Percentiles rank a stretch among this genome's conserved stretches.
These are phyloP conservation scores for Hsuehochloa calcarea DNA, from an alignment of 176 grass and related monocot genomes.

Conservation along the genomic window DNA sequence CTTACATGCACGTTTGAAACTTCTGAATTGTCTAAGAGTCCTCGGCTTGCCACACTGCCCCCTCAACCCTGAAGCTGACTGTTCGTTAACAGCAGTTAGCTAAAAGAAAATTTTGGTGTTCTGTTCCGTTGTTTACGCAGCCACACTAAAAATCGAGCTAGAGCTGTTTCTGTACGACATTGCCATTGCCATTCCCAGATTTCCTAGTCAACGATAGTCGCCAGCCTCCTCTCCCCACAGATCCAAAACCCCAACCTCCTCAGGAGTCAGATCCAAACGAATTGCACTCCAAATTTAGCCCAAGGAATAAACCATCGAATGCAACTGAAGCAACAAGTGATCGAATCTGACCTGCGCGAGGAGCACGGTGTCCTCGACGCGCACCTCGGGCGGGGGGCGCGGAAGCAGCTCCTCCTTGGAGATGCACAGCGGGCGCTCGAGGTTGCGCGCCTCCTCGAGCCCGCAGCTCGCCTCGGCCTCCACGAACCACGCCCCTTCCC, in stretches of 20 bases:
- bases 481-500: constrained; percentile 72
- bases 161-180: neutral
- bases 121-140: neutral
- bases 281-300: neutral
- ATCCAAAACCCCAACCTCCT: constrained; percentile 10
- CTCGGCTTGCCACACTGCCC: neutral
- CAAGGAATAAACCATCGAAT: neutral
- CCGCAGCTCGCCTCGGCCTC: constrained; percentile 59
- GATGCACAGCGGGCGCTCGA: constrained; percentile 69
- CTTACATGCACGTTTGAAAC: neutral
- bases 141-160: neutral
- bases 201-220: constrained; percentile 29
- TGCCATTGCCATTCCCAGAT: neutral
- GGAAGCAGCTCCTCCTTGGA: constrained; percentile 70
- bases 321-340: neutral
- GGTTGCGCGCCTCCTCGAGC: constrained; percentile 59
- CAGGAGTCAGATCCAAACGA: constrained; percentile 25
- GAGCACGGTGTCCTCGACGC: constrained; percentile 53
- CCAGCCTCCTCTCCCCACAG: neutral
- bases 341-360: constrained; percentile 56
- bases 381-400: constrained; percentile 39
- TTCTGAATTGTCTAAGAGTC: neutral
- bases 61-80: neutral
- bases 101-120: neutral
- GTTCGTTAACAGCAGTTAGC: neutral